A percentile compares a stretch with the other conserved stretches of the same genome.
Conservation (phyloP, 2,329 filamentous ascomycete genomes). For the Neoarthrinium moseri region DNA sequence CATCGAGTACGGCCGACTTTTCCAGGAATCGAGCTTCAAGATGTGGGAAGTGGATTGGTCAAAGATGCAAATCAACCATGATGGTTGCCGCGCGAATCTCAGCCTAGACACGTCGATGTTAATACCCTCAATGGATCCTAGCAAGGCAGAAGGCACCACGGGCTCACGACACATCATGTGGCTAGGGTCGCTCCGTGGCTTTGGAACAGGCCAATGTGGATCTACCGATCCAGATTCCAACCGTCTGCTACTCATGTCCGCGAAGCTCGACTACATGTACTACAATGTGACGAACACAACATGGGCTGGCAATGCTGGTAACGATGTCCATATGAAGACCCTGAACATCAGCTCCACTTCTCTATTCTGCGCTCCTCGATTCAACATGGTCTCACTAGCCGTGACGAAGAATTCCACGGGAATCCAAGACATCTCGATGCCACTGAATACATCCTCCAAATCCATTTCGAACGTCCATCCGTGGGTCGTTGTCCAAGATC, state of each 20-base stretch:
- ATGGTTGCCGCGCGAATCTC: background rate
- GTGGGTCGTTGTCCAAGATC: background rate
- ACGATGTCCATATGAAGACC: background rate
- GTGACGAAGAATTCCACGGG: background rate
- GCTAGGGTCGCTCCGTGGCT: background rate
- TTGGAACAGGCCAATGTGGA: conserved; percentile 1
- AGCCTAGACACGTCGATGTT: background rate
- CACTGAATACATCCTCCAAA: background rate
- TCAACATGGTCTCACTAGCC: background rate
- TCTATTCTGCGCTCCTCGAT: background rate
- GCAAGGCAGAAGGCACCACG: background rate
- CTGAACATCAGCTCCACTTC: background rate
- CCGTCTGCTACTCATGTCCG: conserved; percentile 2
- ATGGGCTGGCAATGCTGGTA: background rate
- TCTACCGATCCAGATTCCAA: background rate
- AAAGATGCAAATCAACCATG: background rate
- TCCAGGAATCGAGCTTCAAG: background rate
- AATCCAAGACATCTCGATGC: background rate
- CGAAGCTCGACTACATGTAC: conserved; percentile 2
- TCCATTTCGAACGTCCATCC: background rate
- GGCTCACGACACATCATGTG: background rate
- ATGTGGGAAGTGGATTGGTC: background rate
- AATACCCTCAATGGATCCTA: background rate
- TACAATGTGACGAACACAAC: background rate
- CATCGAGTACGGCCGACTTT: background rate